Evolutionary conservation across 2,329 filamentous ascomycete genomes (phyloP), one percentile per base, ranked within the genome.

Genomic region (Ilyonectria destructans): DNA sequence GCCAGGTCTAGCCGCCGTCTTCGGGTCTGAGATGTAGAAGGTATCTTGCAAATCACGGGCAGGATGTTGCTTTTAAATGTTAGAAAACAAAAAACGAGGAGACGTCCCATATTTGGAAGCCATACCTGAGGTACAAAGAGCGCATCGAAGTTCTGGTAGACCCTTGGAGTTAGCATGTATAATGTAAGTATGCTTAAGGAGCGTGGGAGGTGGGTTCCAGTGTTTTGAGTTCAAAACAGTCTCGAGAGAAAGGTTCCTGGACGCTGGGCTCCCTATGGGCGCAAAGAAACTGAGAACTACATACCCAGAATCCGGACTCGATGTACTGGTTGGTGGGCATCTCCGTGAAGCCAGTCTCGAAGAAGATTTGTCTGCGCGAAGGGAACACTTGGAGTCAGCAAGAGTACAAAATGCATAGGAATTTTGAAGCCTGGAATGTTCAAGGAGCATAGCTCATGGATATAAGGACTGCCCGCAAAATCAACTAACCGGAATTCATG

Each of bases 311-410:
- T 54, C 96, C 95, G 13, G 95, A 96, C 84, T 99, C 96, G 70
- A 98, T 95, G 80, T 92, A 98, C 81, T 93, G 90, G 83, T 93
- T 92, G 57, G 96, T 98, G 15, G 95, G 93, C 96, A 99, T 98
- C 86, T 99, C 96, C 78, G 96, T 92, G 85, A 98, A 99, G 60
- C 96, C 96, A 91, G 97, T 97, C 81, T 97, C 95, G 84, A 99
- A 98, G 90, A 99, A 99, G 80, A 99, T 98, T 79, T 96, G 93
- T 67, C 64, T 67, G 26, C 9, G 17, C 26, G 12, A n/a, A 23
- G 21, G 40, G n/a, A 15, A 40, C 37, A 49, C n/a, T 35, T 31
- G 4, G n/a, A n/a, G 52, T 65, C 17, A 65, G 56, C 15, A 33
- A n/a, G 17, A 10, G 5, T 19, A 29, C 21, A 6, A 19, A 17